phyloP scores from a whole-genome alignment of 2,329 filamentous ascomycete genomes.

The Fusarium sp. region DNA sequence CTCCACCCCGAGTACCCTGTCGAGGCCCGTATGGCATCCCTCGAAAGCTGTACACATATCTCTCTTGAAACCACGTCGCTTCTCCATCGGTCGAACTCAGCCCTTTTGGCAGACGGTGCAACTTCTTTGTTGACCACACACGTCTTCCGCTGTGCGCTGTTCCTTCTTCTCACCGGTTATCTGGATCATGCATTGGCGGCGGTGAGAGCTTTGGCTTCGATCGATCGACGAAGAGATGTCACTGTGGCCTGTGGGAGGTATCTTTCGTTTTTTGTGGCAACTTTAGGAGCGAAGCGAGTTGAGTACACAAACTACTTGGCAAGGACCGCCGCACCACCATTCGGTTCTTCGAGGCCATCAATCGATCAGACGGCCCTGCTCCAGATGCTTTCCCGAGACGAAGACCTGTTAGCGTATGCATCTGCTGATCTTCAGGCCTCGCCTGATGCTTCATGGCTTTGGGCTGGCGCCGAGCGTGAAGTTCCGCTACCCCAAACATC shows the following conservation, averaged over 20 bases:
- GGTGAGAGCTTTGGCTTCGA: slow-evolving; percentile 75
- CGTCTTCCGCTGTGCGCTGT: slow-evolving; percentile 86
- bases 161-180: slow-evolving; percentile 80
- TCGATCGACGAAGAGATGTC: slow-evolving; percentile 77
- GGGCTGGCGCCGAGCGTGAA: slow-evolving; percentile 72
- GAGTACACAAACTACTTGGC: slow-evolving; percentile 58
- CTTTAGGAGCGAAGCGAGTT: slow-evolving; percentile 67
- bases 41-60: slow-evolving; percentile 80
- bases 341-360: slow-evolving; percentile 47
- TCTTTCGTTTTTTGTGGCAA: slow-evolving; percentile 81
- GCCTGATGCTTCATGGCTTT: slow-evolving; percentile 85
- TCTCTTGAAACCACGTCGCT: slow-evolving; percentile 83
- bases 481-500: slow-evolving; percentile 47
- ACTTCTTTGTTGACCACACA: slow-evolving; percentile 84
- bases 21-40: slow-evolving; percentile 74
- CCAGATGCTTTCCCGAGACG: slow-evolving; percentile 67
- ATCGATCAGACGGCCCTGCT: slow-evolving; percentile 51
- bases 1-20: slow-evolving; percentile 77
- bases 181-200: slow-evolving; percentile 79
- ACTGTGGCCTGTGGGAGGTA: slow-evolving; percentile 85
- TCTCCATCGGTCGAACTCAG: slow-evolving; percentile 72
- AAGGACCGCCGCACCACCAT: slow-evolving; percentile 50
- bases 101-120: slow-evolving; percentile 71
- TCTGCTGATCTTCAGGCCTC: slow-evolving; percentile 87
- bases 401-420: slow-evolving; percentile 88